These are phyloP conservation scores for Cutaneotrichosporon sp. DNA, from an alignment of 1,284 basidiomycete species.

Conservation along the genomic window DNA sequence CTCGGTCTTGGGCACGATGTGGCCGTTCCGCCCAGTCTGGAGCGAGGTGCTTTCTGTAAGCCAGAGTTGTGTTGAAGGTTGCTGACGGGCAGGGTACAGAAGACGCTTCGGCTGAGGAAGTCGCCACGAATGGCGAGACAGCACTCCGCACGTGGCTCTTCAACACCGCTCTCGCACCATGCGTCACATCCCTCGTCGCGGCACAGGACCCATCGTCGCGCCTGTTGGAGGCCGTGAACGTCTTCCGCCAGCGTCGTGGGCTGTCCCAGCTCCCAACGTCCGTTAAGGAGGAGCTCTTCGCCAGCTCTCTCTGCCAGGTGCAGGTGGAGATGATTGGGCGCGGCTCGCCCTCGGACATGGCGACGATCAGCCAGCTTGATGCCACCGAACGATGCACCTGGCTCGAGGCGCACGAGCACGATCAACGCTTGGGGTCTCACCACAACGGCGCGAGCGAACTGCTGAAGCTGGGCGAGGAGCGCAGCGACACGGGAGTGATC, in stretches of 20 bases:
- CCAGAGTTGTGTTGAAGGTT: background rate
- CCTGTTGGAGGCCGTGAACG: constrained; percentile 63
- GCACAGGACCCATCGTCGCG: constrained; percentile 31
- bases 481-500: constrained; percentile 57
- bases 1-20: constrained; percentile 64
- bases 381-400: constrained; percentile 59
- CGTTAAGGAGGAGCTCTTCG: constrained; percentile 57
- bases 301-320: constrained; percentile 66
- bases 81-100: background rate
- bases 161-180: constrained; percentile 54
- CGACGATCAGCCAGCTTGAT: constrained; percentile 65
- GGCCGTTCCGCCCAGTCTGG: constrained; percentile 79
- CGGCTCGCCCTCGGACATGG: constrained; percentile 73
- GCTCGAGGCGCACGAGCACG: constrained; percentile 50
- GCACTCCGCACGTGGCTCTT: constrained; percentile 64
- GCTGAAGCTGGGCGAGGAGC: constrained; percentile 57
- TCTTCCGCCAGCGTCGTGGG: constrained; percentile 61
- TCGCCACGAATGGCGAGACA: constrained; percentile 43
- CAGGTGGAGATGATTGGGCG: constrained; percentile 63
- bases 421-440: background rate
- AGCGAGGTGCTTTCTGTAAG: constrained; percentile 58
- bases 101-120: constrained; percentile 22
- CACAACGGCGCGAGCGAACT: background rate
- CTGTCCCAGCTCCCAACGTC: constrained; percentile 55
- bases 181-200: constrained; percentile 14